Evolutionary conservation across 2,329 filamentous ascomycete genomes (phyloP), one percentile per base, ranked within the genome.

Genomic region (Penicillium sp.): DNA sequence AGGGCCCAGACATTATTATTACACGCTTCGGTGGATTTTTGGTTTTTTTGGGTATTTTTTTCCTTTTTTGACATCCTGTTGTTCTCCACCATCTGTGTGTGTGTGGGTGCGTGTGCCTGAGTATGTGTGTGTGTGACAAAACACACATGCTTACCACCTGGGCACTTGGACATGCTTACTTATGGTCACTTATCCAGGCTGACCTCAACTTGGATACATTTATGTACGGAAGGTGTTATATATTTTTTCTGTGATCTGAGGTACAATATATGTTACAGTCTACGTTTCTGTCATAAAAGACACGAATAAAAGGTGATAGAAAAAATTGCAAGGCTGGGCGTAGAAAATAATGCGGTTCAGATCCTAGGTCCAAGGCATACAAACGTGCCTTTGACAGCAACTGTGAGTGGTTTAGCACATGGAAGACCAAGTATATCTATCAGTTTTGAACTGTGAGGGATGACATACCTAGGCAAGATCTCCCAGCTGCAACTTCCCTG

Each of bases 111-210:
- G 56, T 59, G 58, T 55, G 50, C 58, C 53, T 48, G 38, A 5
- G 23, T 23, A 23, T 26, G 56, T 59, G 56, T 55, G 49, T 59
- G 55, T 48, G 38, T 49, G 36, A 42, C 44, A 40, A 39, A 19
- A 42, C 30, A 29, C 44, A 42, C 51, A 42, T 41, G 41, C 47
- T 56, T 51, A 48, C 57, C 23, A 51, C 23, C 23, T 23, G 23
- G 23, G 23, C 23, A 23, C 23, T 5, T 23, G 23, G 23, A 5
- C 23, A 23, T 23, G 23, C 23, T 23, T 45, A 42, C 41, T 57
- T 52, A 47, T 51, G 26, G 54, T 61, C 57, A 59, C 53, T 55
- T 59, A 50, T 51, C 52, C 52, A 41, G 51, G 48, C 51, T 39
- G 19, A 34, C 36, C 8, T 26, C 30, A 43, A 9, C 26, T 16